A percentile compares a stretch with the other conserved stretches of the same genome.
These are phyloP conservation scores for Huntiella savannae DNA, from an alignment of 2,329 filamentous ascomycete genomes.

Conservation along the genomic window DNA sequence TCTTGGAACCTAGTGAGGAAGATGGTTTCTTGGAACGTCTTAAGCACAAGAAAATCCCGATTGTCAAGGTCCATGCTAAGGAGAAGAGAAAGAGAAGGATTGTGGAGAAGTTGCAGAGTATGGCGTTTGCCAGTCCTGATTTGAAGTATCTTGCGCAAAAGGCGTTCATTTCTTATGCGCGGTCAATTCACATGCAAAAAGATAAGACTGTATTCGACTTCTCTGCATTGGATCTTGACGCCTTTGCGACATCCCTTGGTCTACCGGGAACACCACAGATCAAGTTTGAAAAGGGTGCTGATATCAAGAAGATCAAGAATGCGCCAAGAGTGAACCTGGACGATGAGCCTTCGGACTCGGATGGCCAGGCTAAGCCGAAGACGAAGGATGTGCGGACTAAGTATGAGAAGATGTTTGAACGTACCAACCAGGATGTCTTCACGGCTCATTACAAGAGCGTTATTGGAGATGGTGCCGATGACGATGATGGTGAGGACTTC, in stretches of 20 bases:
- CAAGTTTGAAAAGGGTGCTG: constrained; percentile 79
- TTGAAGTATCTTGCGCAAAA: constrained; percentile 93
- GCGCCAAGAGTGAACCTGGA: constrained; percentile 51
- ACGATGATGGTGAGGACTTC: constrained; percentile 64
- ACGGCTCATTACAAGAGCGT: constrained; percentile 88
- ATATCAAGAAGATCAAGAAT: constrained; percentile 75
- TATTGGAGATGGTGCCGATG: constrained; percentile 36
- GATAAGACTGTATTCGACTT: constrained; percentile 86
- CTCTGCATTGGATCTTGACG: constrained; percentile 65
- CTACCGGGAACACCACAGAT: constrained; percentile 83
- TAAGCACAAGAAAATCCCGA: constrained; percentile 74
- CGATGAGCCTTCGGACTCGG: constrained; percentile 35
- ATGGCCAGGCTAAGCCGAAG: constrained; percentile 35
- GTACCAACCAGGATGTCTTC: constrained; percentile 85
- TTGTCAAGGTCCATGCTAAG: constrained; percentile 70
- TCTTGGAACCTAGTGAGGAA: constrained; percentile 84
- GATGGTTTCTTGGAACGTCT: constrained; percentile 73
- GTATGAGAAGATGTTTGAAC: constrained; percentile 95
- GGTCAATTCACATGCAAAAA: constrained; percentile 70
- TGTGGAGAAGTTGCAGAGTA: constrained; percentile 68
- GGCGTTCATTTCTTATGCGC: constrained; percentile 77
- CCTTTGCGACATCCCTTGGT: constrained; percentile 67
- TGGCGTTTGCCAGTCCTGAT: constrained; percentile 89
- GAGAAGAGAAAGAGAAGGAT: constrained; percentile 80
- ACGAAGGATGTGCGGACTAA: constrained; percentile 71